Conservation (phyloP, 2,329 filamentous ascomycete genomes). For the Sordariomycetes sp. region DNA sequence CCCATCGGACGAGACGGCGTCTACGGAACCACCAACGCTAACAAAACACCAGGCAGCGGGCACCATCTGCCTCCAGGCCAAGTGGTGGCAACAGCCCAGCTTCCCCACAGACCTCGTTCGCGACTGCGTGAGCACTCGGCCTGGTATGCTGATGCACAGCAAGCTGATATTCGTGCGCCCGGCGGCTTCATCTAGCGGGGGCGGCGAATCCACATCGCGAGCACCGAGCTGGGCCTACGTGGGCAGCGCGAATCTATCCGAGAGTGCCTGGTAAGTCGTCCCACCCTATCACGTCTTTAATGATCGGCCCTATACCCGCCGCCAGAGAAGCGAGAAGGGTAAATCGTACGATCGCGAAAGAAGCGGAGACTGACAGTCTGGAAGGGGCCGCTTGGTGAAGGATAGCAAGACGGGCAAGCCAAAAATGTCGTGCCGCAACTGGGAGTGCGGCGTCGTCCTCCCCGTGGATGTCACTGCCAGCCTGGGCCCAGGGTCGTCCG, state of each 20-base stretch:
- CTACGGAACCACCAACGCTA: too few species aligned
- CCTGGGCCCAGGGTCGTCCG: constrained; percentile 7
- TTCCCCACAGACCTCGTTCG: constrained; percentile 68
- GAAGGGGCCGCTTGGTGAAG: constrained; percentile 67
- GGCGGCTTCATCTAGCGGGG: constrained; percentile 3
- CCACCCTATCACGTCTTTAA: too few species aligned
- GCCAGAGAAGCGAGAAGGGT: not conserved
- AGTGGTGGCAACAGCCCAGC: constrained; percentile 58
- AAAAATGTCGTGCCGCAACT: constrained; percentile 81
- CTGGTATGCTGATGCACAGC: constrained; percentile 76
- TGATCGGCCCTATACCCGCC: too few species aligned
- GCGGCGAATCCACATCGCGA: constrained; percentile 2
- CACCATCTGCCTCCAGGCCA: constrained; percentile 70
- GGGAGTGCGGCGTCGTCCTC: constrained; percentile 88
- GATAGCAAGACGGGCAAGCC: constrained; percentile 57
- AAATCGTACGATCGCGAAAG: not conserved
- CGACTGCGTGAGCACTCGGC: constrained; percentile 64
- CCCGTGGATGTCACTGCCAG: constrained; percentile 33
- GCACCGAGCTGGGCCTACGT: constrained; percentile 66
- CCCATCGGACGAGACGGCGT: constrained; percentile 18
- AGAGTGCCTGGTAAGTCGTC: constrained; percentile 78
- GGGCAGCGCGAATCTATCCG: constrained; percentile 85
- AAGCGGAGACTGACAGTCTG: not conserved
- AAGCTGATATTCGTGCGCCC: constrained; percentile 56
- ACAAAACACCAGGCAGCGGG: constrained; percentile 48